A percentile compares a stretch with the other conserved stretches of the same genome.
Conservation (phyloP, 2,329 filamentous ascomycete species). For the Trichoderma breve region DNA sequence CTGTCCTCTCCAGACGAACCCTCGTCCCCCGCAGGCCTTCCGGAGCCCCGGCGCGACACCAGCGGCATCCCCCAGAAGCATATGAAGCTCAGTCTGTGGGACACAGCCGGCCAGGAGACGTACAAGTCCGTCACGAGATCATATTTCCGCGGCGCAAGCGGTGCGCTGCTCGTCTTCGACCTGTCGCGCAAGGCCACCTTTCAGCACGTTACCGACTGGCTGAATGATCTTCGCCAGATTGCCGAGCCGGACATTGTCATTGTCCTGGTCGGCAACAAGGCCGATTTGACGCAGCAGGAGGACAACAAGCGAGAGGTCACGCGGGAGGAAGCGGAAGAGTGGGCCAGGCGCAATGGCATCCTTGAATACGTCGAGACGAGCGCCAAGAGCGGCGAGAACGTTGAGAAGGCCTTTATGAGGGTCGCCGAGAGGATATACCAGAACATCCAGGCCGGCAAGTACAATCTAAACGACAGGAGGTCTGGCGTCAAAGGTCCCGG, state of each 20-base stretch:
- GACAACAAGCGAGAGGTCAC: conserved; percentile 76
- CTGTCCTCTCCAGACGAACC: conserved; percentile 25
- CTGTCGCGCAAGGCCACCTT: conserved; percentile 86
- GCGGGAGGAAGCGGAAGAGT: conserved; percentile 78
- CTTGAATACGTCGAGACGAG: conserved; percentile 94
- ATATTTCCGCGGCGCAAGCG: conserved; percentile 79
- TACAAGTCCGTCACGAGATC: conserved; percentile 95
- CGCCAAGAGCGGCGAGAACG: conserved; percentile 91
- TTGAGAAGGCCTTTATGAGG: conserved; percentile 88
- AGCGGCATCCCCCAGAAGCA: conserved; percentile 57
- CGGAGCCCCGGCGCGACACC: conserved; percentile 49
- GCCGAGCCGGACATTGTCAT: conserved; percentile 95
- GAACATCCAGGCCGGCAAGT: conserved; percentile 92
- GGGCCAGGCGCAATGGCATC: conserved; percentile 82
- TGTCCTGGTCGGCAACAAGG: conserved; percentile 93
- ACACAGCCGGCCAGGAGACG: conserved; percentile 94
- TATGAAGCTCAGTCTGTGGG: conserved; percentile 95
- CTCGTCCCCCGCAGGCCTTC: conserved; percentile 43
- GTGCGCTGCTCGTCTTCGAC: conserved; percentile 85
- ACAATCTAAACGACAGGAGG: conserved; percentile 89
- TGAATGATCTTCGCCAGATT: conserved; percentile 89
- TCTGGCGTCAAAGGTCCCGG: conserved; percentile 81
- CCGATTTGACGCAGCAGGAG: conserved; percentile 64
- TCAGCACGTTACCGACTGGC: conserved; percentile 84
- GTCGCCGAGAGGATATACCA: conserved; percentile 94